Conservation (phyloP, 2,329 filamentous ascomycete genomes). For the Ophiosphaerella herpotricha region DNA sequence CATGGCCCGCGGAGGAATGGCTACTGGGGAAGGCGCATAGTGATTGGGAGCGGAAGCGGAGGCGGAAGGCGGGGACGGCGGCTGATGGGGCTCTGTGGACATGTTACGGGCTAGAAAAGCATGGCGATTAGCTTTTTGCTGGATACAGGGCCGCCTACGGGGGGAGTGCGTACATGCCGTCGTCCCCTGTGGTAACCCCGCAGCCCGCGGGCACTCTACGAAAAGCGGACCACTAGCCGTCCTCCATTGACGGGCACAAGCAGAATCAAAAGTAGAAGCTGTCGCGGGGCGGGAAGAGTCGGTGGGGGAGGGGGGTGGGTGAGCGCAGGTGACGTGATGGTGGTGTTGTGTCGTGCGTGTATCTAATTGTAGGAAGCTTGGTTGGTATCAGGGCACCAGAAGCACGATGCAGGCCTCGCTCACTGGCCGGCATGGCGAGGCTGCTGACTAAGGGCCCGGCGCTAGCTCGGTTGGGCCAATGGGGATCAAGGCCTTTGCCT, state of each 20-base stretch:
- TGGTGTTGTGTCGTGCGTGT: too few relatives aligned
- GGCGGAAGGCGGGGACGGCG: conserved; percentile 42
- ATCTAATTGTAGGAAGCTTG: too few relatives aligned
- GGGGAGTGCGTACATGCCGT: conserved; percentile 38
- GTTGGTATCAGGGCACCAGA: too few relatives aligned
- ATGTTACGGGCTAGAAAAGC: conserved; percentile 39
- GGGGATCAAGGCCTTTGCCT: conserved; percentile 23
- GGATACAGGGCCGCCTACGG: not conserved
- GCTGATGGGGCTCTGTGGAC: conserved; percentile 41
- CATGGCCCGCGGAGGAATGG: conserved; percentile 21
- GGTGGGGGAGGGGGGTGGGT: conserved; percentile 1
- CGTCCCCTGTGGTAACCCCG: conserved; percentile 48
- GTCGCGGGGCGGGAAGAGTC: not conserved
- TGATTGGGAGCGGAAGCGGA: conserved; percentile 31
- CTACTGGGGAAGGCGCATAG: conserved; percentile 38
- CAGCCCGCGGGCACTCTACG: conserved; percentile 48
- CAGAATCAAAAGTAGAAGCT: conserved; percentile 6
- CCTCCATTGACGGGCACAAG: conserved; percentile 46
- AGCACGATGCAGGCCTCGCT: too few relatives aligned
- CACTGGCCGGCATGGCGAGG: not conserved
- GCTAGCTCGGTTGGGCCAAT: conserved; percentile 19
- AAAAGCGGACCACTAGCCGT: conserved; percentile 44
- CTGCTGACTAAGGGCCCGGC: conserved; percentile 2
- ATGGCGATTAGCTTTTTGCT: conserved; percentile 22
- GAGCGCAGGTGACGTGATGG: not conserved